Evolutionary conservation across 192 early-diverging fungal genomes (phyloP), one percentile per base, ranked within the genome.

Genomic region (Jimgerdemannia flammicorona): DNA sequence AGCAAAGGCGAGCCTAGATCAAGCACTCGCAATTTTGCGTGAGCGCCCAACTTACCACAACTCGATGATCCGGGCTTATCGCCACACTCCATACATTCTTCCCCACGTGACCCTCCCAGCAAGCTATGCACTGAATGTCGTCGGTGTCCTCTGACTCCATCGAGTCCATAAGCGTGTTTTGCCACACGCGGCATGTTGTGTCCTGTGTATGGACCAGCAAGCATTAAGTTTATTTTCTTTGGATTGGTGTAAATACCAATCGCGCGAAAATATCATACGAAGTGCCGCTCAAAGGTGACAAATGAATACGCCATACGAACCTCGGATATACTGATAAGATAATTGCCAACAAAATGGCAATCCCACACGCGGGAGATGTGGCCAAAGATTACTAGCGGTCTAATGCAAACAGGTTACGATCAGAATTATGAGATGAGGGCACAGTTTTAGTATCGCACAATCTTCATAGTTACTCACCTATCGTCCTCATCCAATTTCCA

Each of bases 51-150:
- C 81, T 44, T 78, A 85, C 81, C 18, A 92, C 85, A 19, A 87
- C 73, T 3, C 78, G 77, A 42, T 79, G 73, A 3, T 72, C 78
- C 1, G 86, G 88, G 72, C 81, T 83, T 4, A 93, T 82, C 3
- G 93, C 94, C 14, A 94, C 79, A 41, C 92, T 86, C 95, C 95
- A 97, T 3, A 94, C 88, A 73, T 92, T 94, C 76, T 93, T 95
- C 20, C 87, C 88, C 39, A 85, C 87, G 78, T 95, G 95, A 3
- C 92, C 93, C 79, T 92, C 91, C 91, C 91, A 95, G 66, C 87
- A 90, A 8, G 90, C 90, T 44, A 93, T 68, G 64, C 91, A 91
- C 40, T 86, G 84, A 3, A 74, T 70, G 41, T 81, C 77, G 18
- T 73, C 80, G 44, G 73, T 67, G 10, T 79, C 85, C 6, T 83